Conservation (phyloP, 257 asterid species). For the Paraleonurus japonicus region DNA sequence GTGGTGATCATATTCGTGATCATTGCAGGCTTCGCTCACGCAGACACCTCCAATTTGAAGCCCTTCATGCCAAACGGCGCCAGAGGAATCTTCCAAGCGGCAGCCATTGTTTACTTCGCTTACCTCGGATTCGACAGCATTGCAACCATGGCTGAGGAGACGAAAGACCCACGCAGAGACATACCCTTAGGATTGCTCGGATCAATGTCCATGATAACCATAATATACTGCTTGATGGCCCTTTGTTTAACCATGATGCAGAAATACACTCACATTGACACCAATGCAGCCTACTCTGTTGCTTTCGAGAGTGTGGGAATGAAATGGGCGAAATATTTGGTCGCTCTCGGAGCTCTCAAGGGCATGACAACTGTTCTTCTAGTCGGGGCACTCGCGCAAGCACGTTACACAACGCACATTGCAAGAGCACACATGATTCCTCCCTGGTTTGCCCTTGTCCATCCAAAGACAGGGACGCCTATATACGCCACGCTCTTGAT, state of each 20-base stretch:
- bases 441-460: constrained; percentile 61
- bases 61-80: constrained; percentile 56
- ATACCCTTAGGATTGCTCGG: constrained; percentile 60
- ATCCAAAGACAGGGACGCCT: constrained; percentile 67
- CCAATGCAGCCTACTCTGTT: constrained; percentile 50
- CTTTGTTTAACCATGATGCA: constrained; percentile 56
- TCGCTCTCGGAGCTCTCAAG: constrained; percentile 59
- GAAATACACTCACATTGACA: constrained; percentile 45
- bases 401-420: constrained; percentile 54
- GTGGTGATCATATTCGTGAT: constrained; percentile 52
- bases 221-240: constrained; percentile 66
- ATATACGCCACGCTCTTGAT: constrained; percentile 52
- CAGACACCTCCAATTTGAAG: constrained; percentile 38
- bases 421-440: constrained; percentile 69
- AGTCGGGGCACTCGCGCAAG: constrained; percentile 60
- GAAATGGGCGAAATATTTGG: constrained; percentile 61
- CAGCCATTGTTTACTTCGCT: constrained; percentile 59
- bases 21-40: constrained; percentile 54
- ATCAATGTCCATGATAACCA: constrained; percentile 63
- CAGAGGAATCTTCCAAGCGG: constrained; percentile 55
- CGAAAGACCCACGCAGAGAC: constrained; percentile 47
- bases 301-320: constrained; percentile 60
- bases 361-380: constrained; percentile 63
- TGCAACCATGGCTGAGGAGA: constrained; percentile 67
- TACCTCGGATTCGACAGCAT: constrained; percentile 55